Percentiles rank a stretch among this genome's conserved stretches.
These are phyloP conservation scores for Pterocarpus macrocarpus DNA, from an alignment of 306 rosid species.

Conservation along the genomic window DNA sequence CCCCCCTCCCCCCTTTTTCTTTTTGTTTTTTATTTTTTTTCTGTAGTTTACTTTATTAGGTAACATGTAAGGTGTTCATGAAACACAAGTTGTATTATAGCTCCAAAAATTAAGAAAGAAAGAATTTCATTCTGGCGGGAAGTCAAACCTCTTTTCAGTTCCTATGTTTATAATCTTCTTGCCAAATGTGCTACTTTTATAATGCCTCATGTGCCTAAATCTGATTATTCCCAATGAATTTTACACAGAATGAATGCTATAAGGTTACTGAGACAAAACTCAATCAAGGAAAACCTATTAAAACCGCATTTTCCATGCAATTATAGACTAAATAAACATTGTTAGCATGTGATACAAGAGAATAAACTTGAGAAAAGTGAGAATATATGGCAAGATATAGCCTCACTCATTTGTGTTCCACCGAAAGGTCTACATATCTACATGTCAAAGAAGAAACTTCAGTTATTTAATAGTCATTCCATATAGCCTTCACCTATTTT, in stretches of 20 bases:
- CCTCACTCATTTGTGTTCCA: not conserved
- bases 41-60: no score
- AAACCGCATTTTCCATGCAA: not conserved
- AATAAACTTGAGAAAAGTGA: not conserved
- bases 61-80: no score
- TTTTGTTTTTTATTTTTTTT: not conserved
- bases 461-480: not conserved
- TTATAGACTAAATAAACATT: not conserved
- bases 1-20: not conserved
- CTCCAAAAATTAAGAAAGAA: not conserved
- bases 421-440: not conserved
- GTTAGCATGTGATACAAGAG: not conserved
- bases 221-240: constrained; percentile 2
- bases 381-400: not conserved
- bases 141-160: constrained; percentile 2
- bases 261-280: constrained; percentile 14
- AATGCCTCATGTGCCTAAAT: not conserved
- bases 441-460: not conserved
- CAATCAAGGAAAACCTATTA: not conserved
- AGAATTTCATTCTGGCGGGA: not conserved
- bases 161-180: not conserved
- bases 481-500: constrained; percentile 28
- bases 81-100: no score
- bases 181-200: not conserved
- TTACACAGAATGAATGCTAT: not conserved